phyloP scores from a whole-genome alignment of 371 early-diverging fungal species.

The Amoeboaphelidium protococcarum region DNA sequence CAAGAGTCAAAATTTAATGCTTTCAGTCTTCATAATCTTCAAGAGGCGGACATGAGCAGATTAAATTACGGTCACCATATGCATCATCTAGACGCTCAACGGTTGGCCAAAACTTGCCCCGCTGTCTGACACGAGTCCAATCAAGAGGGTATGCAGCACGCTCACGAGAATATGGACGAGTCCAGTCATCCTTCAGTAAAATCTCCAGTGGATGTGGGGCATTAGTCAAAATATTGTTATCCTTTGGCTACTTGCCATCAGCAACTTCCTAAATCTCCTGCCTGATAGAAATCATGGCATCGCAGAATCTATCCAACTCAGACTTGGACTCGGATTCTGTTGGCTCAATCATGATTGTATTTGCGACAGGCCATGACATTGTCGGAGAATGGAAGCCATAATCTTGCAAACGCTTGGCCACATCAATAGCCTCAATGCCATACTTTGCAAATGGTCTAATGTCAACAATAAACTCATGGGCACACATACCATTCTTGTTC shows the following conservation, averaged over 20 bases:
- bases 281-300: conserved; percentile 84
- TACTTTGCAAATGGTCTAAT: conserved; percentile 56
- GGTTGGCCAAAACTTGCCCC: conserved; percentile 86
- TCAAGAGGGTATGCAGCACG: conserved; percentile 72
- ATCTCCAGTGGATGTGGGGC: conserved; percentile 63
- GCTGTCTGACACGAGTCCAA: conserved; percentile 19
- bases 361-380: conserved; percentile 93
- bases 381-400: conserved; percentile 94
- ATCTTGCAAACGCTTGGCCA: conserved; percentile 90
- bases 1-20: too few species aligned
- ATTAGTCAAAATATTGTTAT: conserved; percentile 55
- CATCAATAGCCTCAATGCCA: conserved; percentile 71
- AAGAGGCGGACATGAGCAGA: conserved; percentile 3
- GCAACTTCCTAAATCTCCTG: conserved; percentile 63
- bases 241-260: conserved; percentile 45
- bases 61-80: conserved; percentile 70
- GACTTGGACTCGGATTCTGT: conserved; percentile 78
- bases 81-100: conserved; percentile 56
- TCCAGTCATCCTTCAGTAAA: conserved; percentile 48
- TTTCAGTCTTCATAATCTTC: too few species aligned
- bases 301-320: conserved; percentile 85
- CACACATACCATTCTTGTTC: conserved; percentile 75
- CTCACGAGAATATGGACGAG: conserved; percentile 51
- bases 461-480: conserved; percentile 93
- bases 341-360: conserved; percentile 96